Evolutionary conservation across 2,329 filamentous ascomycete genomes (phyloP), one percentile per base, ranked within the genome.

Genomic region (Dactylellina haptotyla): DNA sequence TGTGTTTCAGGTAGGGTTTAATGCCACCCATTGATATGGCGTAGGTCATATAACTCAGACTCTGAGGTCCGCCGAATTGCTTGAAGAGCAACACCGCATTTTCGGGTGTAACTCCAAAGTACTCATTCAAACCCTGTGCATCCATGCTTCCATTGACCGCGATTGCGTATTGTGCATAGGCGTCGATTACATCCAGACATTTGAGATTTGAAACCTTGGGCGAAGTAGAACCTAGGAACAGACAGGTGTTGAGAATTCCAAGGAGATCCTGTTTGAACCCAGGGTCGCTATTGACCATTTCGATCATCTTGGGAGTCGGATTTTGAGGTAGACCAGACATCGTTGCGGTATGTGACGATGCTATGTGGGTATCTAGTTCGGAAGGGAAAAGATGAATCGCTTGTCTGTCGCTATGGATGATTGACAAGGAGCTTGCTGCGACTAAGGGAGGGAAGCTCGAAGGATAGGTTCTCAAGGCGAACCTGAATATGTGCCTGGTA

Each of bases 211-310:
- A 45, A 23, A 58, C 28, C 5, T 75, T 75, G 4, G 70, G 62
- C 18, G 70, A 59, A n/a, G 14, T 37, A n/a, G 23, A 9, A 30
- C 63, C 63, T 26, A 69, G 14, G 41, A 43, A 75, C 14, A 69
- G 43, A 37, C 23, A 26, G 12, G 63, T 58, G 20, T 18, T 53
- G 9, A 67, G 32, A 16, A 41, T 30, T 23, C 20, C 18, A 14
- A 25, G 39, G 18, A 63, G 8, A 43, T 74, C 62, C 9, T 61
- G 41, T 34, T 25, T 26, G 16, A 39, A 54, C 2, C 2, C 2
- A 23, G 50, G 50, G 25, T 39, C 28, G 1, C 8, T 20, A 6
- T 39, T 20, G 3, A 32, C 20, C 3, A 16, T 32, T 16, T 32
- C 28, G 6, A 41, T 54, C 16, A 37, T 32, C 10, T 18, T 32